Evolutionary conservation across 2,329 filamentous ascomycete species (phyloP).

Genomic region (Talaromyces pinophilus): DNA sequence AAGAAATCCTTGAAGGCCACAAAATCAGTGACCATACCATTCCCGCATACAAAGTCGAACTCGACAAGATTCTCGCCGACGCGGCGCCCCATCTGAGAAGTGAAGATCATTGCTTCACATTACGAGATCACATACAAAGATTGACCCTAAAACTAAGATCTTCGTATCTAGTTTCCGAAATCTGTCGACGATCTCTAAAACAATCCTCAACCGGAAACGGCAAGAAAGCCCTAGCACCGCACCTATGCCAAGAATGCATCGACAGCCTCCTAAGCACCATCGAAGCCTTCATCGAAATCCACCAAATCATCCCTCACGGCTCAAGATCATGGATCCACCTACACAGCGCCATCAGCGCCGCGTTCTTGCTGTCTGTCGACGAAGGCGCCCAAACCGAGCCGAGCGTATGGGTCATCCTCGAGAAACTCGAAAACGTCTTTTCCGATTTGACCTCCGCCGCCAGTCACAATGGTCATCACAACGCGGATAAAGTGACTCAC

Average conservation of each 20-base stretch:
- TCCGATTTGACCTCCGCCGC: constrained; percentile 42
- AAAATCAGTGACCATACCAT: constrained; percentile 57
- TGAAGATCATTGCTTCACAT: constrained; percentile 43
- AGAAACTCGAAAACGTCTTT: constrained; percentile 47
- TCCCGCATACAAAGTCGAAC: constrained; percentile 57
- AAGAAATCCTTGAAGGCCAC: constrained; percentile 56
- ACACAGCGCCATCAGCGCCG: constrained; percentile 50
- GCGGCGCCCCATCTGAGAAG: constrained; percentile 60
- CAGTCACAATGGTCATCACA: constrained; percentile 25
- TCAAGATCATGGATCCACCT: constrained; percentile 51
- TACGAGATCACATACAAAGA: constrained; percentile 59
- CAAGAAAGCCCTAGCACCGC: constrained; percentile 34
- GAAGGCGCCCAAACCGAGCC: constrained; percentile 47
- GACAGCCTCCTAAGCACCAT: constrained; percentile 58
- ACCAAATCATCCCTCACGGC: constrained; percentile 44
- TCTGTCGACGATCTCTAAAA: constrained; percentile 62
- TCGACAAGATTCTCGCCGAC: constrained; percentile 59
- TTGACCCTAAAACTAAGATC: constrained; percentile 63
- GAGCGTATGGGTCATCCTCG: constrained; percentile 43
- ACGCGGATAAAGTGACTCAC: not conserved
- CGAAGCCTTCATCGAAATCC: constrained; percentile 61
- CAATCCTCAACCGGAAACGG: constrained; percentile 42
- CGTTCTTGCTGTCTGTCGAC: constrained; percentile 49
- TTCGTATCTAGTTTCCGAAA: constrained; percentile 63
- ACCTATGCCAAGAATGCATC: constrained; percentile 57